Base-by-base conservation (phyloP, 306 rosid genomes). In the Lotus japonicus region DNA sequence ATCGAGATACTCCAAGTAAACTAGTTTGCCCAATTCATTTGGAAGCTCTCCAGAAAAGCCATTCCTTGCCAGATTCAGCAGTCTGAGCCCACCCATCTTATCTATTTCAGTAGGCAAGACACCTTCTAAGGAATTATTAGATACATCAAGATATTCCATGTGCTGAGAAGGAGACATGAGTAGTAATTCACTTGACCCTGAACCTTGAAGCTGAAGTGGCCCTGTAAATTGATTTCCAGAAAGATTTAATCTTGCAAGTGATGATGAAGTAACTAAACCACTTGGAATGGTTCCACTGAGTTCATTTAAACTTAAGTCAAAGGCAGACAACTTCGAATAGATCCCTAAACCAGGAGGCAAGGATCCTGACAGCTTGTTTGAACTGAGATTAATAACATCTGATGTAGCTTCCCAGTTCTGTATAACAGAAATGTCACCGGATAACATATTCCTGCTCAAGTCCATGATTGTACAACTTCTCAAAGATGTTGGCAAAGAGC, bases 291-390 rank as follows among this genome's bases (percentile, higher is more conserved):
- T 35, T 56, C 98, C 97, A 35, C 45, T 82, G 28, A 94, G 88
- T 58, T 70, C 81, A 79, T 94, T 94, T 51, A 73, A 85, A 88
- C 98, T 94, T 72, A 94, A 65, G 81, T 94, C 97, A 77, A 90
- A 75, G 1, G 74, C 33, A 39, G 80, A 70, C 80, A 94, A 58
- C 52, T 80, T 88, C 66, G 85, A 84, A 81, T 73, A 82, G 58
- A 82, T 49, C 58, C 80, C 88, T 79, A 86, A 56, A 33, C 31
- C 45, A 36, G 84, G 77, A 56, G 98, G 97, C 86, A 94, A 82
- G 58, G 89, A 39, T 61, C 98, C 98, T 13, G 87, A 83, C 75
- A 94, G 78, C 66, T 74, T 75, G 83, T 94, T 94, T 66, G 87
- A 94, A 77, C 98, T 86, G 83, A 94, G 80, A 81, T 85, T 85